phyloP scores from a whole-genome alignment of 768 basidiomycete species.

The Tephrocybe sp. region DNA sequence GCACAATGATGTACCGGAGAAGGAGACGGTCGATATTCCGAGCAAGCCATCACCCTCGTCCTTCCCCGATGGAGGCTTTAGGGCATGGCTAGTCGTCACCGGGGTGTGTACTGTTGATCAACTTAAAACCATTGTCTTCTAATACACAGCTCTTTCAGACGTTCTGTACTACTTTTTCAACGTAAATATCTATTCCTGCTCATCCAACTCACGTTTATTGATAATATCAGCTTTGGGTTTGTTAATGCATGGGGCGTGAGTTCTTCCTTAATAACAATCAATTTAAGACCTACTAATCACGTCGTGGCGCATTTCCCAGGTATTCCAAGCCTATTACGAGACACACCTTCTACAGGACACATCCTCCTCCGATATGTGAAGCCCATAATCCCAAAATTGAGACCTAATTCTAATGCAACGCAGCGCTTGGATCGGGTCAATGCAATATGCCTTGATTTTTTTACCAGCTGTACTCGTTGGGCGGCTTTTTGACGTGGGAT shows the following conservation, averaged over 20 bases:
- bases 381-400: neutral
- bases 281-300: too few species aligned
- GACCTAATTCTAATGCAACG: neutral
- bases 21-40: neutral
- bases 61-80: constrained; percentile 42
- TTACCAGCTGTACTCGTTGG: constrained; percentile 52
- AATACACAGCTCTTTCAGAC: constrained; percentile 6
- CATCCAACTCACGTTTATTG: neutral
- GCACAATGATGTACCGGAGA: neutral
- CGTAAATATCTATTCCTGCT: constrained; percentile 27
- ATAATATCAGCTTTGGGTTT: constrained; percentile 44
- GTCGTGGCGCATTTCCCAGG: constrained; percentile 26
- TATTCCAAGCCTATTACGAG: constrained; percentile 63
- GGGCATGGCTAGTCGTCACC: constrained; percentile 41
- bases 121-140: too few species aligned
- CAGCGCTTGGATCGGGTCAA: constrained; percentile 35
- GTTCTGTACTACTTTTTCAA: constrained; percentile 34
- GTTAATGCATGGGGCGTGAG: constrained; percentile 59
- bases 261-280: constrained; percentile 5
- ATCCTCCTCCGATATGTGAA: constrained; percentile 56
- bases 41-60: neutral
- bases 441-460: constrained; percentile 49
- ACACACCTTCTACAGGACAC: constrained; percentile 38
- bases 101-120: constrained; percentile 29
- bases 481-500: constrained; percentile 62